Evolutionary conservation across 2,329 filamentous ascomycete genomes (phyloP).

Genomic region (Incumbomyces lentus): DNA sequence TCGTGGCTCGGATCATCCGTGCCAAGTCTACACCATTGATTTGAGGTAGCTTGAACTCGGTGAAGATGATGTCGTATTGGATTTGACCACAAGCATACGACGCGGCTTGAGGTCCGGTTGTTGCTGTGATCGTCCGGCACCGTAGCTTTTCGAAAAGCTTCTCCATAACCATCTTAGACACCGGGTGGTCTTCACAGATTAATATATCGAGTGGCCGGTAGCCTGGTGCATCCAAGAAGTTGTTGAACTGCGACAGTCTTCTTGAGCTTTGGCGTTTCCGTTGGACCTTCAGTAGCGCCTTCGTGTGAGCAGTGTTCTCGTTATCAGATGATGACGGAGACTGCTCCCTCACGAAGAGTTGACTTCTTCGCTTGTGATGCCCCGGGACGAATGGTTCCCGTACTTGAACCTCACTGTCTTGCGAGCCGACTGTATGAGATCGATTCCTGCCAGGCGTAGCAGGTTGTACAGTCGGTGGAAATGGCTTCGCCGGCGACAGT

Average conservation of each 20-base stretch:
- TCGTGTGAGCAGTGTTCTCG: conserved; percentile 74
- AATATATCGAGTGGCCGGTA: conserved; percentile 89
- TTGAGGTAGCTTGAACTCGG: conserved; percentile 90
- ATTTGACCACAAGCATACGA: conserved; percentile 93
- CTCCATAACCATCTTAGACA: conserved; percentile 98
- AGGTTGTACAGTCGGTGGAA: conserved; percentile 49
- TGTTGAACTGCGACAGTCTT: conserved; percentile 74
- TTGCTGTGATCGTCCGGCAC: conserved; percentile 84
- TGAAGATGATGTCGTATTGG: conserved; percentile 97
- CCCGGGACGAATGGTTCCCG: conserved; percentile 51
- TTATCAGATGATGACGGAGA: conserved; percentile 97
- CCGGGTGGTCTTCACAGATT: conserved; percentile 95
- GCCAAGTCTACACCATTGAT: conserved; percentile 93
- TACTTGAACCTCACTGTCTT: conserved; percentile 66
- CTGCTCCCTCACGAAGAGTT: conserved; percentile 69
- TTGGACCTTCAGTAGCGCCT: conserved; percentile 82
- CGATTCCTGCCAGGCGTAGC: conserved; percentile 60
- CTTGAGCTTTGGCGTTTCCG: conserved; percentile 91
- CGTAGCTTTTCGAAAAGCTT: conserved; percentile 89
- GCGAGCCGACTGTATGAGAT: conserved; percentile 86
- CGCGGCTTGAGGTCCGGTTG: conserved; percentile 82
- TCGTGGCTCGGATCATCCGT: conserved; percentile 93
- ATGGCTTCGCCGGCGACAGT: conserved; percentile 50
- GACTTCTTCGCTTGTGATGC: conserved; percentile 84
- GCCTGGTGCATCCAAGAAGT: conserved; percentile 67